Evolutionary conservation across 2,329 filamentous ascomycete species (phyloP).

Genomic region (Lasiodiplodia hormozganensis): DNA sequence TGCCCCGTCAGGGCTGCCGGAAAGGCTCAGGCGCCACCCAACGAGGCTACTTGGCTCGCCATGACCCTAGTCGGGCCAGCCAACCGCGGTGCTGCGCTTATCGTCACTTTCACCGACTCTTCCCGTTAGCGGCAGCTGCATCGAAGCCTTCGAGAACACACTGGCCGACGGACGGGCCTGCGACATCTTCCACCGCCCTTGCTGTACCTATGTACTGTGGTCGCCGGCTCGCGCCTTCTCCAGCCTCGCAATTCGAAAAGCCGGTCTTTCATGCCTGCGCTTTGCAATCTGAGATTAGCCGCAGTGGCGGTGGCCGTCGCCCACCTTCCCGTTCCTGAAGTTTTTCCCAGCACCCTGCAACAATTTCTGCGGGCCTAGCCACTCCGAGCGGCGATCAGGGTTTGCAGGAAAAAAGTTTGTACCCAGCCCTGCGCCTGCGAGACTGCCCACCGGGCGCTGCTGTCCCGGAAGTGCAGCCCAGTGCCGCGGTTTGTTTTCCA

Average conservation of each 20-base stretch:
- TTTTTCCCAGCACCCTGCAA: constrained; percentile 16
- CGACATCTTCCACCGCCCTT: constrained; percentile 5
- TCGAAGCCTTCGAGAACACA: constrained; percentile 27
- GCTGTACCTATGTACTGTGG: neutral
- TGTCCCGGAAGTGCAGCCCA: constrained; percentile 12
- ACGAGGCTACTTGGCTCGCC: constrained; percentile 2
- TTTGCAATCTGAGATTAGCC: constrained; percentile 2
- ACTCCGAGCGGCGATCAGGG: constrained; percentile 6
- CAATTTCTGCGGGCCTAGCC: constrained; percentile 13
- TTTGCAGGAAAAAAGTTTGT: constrained; percentile 15
- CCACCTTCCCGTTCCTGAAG: constrained; percentile 17
- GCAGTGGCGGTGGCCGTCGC: neutral
- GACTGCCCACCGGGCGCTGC: constrained; percentile 13
- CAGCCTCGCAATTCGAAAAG: neutral
- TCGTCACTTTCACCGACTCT: constrained; percentile 27
- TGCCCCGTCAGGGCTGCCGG: constrained; percentile 3
- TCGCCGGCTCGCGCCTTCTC: neutral
- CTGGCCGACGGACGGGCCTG: neutral
- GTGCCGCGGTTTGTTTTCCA: constrained; percentile 15
- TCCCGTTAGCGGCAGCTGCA: constrained; percentile 14
- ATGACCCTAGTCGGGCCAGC: constrained; percentile 6
- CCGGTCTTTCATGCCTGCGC: neutral
- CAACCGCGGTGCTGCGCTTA: constrained; percentile 21
- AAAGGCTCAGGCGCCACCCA: constrained; percentile 5
- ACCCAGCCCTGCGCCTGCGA: neutral